Conservation (phyloP, 306 rosid genomes). For the Bauhinia variegata region DNA sequence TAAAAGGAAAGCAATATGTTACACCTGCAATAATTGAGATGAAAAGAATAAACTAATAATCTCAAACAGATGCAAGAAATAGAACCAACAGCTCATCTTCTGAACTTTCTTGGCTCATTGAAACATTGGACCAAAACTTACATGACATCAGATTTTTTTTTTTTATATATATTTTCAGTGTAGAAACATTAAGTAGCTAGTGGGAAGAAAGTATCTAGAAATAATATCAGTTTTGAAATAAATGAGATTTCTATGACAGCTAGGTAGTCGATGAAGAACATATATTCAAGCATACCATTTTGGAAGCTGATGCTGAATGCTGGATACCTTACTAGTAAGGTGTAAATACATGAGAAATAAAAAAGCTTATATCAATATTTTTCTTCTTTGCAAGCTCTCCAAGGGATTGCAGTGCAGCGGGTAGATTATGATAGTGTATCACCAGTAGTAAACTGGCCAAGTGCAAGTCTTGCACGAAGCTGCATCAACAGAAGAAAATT, state of each 20-base stretch:
- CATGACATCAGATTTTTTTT: slow-evolving; percentile 13
- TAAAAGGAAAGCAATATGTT: slow-evolving; percentile 38
- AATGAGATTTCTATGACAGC: slow-evolving; percentile 25
- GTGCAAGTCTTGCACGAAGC: slow-evolving; percentile 73
- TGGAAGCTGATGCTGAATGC: slow-evolving; percentile 43
- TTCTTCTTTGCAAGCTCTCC: slow-evolving; percentile 30
- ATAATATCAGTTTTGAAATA: slow-evolving; percentile 4
- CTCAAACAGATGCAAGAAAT: slow-evolving; percentile 15
- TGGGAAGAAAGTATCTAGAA: background rate
- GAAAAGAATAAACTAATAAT: background rate
- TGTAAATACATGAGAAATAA: slow-evolving; percentile 36
- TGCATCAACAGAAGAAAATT: slow-evolving; percentile 44
- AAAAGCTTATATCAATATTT: slow-evolving; percentile 36
- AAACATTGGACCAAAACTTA: slow-evolving; percentile 30
- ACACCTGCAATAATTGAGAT: slow-evolving; percentile 38
- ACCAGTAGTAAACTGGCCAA: slow-evolving; percentile 63
- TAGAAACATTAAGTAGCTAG: background rate
- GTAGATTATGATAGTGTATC: slow-evolving; percentile 46
- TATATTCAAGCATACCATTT: slow-evolving; percentile 54
- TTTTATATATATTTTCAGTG: background rate
- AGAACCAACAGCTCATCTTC: slow-evolving; percentile 8
- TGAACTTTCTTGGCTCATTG: background rate
- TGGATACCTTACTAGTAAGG: slow-evolving; percentile 29
- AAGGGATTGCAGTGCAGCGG: slow-evolving; percentile 18
- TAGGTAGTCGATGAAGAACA: slow-evolving; percentile 26